Percentiles rank a stretch among this genome's conserved stretches.
phyloP scores from a whole-genome alignment of 768 basidiomycete species.

The Rhizopogon vulgaris region DNA sequence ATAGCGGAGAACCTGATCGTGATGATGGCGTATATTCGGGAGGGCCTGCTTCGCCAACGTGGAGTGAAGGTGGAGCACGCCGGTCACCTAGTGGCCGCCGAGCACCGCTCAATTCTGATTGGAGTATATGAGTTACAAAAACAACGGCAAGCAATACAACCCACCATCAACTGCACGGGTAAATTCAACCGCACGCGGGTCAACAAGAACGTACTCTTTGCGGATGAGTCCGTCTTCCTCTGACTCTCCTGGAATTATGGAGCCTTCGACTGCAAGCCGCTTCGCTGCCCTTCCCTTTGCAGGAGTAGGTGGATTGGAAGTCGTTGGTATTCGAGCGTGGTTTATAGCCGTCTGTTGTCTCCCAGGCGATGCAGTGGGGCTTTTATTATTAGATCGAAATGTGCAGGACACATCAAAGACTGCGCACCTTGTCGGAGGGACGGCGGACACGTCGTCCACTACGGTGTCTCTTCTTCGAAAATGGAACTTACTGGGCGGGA shows the following conservation, averaged over 20 bases:
- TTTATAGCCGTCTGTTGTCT: slow-evolving; percentile 10
- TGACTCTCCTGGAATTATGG: slow-evolving; percentile 74
- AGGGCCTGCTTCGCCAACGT: slow-evolving; percentile 37
- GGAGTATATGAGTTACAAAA: slow-evolving; percentile 6
- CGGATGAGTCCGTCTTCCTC: slow-evolving; percentile 77
- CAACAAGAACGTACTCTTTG: slow-evolving; percentile 91
- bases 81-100: slow-evolving; percentile 57
- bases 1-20: slow-evolving; percentile 17
- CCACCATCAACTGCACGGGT: slow-evolving; percentile 87
- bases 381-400: slow-evolving; percentile 1
- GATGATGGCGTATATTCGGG: slow-evolving; percentile 27
- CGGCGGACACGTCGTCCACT: slow-evolving; percentile 9
- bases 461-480: slow-evolving; percentile 40
- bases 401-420: background rate
- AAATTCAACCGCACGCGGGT: slow-evolving; percentile 86
- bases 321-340: slow-evolving; percentile 8
- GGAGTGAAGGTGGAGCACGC: slow-evolving; percentile 41
- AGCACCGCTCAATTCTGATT: slow-evolving; percentile 56
- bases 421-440: slow-evolving; percentile 17
- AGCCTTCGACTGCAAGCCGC: slow-evolving; percentile 48
- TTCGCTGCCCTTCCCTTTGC: slow-evolving; percentile 13
- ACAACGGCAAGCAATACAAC: slow-evolving; percentile 15
- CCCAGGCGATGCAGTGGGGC: slow-evolving; percentile 11
- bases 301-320: slow-evolving; percentile 6
- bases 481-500: slow-evolving; percentile 77